These are phyloP conservation scores for Pinus albicaulis DNA, from an alignment of 75 land plant species.

Conservation along the genomic window DNA sequence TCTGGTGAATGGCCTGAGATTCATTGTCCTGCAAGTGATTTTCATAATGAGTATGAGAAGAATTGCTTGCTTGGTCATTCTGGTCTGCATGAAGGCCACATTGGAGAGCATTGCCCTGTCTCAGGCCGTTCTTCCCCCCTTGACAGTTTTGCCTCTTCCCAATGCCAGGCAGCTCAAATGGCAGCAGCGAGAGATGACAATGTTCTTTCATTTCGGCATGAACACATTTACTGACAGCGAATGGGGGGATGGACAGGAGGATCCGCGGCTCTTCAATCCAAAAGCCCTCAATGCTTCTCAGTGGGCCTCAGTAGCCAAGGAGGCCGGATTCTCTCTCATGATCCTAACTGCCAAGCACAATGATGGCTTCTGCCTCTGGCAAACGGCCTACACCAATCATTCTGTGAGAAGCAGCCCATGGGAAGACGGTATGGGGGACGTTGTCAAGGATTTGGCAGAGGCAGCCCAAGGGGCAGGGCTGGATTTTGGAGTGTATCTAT, in stretches of 20 bases:
- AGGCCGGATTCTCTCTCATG: constrained; percentile 62
- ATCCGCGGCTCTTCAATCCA: constrained; percentile 74
- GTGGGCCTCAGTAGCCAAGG: constrained; percentile 65
- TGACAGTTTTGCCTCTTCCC: constrained; percentile 80
- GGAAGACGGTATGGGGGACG: constrained; percentile 76
- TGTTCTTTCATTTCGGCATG: constrained; percentile 93
- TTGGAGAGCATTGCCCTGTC: neutral
- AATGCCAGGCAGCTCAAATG: constrained; percentile 67
- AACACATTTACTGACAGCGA: constrained; percentile 93
- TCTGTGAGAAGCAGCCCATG: constrained; percentile 61
- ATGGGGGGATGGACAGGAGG: constrained; percentile 81
- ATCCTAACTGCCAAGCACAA: constrained; percentile 93
- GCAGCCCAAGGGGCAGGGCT: constrained; percentile 59
- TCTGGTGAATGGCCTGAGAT: neutral
- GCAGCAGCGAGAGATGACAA: constrained; percentile 75
- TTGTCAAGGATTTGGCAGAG: constrained; percentile 59
- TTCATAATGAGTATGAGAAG: no score
- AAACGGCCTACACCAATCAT: constrained; percentile 76
- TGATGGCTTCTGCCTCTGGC: constrained; percentile 99
- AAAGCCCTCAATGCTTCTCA: constrained; percentile 59
- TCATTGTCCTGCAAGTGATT: neutral
- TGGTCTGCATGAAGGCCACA: neutral
- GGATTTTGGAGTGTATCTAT: constrained; percentile 82
- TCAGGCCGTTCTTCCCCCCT: constrained; percentile 50
- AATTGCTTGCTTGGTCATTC: neutral